Conservation (phyloP, 2,329 filamentous ascomycete genomes). For the Fusarium sublunatum region DNA sequence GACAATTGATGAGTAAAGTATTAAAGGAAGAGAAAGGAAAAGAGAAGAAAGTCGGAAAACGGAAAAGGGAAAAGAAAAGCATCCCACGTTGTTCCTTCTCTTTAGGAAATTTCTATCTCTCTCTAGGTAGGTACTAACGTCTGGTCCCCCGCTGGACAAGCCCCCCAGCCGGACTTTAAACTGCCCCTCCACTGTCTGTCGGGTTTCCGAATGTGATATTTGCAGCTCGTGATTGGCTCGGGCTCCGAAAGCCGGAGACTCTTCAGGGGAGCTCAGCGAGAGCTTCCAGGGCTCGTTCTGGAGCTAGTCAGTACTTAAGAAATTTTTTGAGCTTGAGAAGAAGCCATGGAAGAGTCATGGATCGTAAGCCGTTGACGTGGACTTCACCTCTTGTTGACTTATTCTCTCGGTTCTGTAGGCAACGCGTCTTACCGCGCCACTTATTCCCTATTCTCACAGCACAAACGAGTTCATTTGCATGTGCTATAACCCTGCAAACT, state of each 20-base stretch:
- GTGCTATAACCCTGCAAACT: slow-evolving; percentile 20
- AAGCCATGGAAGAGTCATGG: slow-evolving; percentile 22
- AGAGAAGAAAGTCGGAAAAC: slow-evolving; percentile 1
- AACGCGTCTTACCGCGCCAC: slow-evolving; percentile 7
- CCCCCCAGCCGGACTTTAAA: slow-evolving; percentile 10
- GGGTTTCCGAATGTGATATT: slow-evolving; percentile 35
- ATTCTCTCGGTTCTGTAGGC: no score
- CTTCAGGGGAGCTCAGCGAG: slow-evolving; percentile 17
- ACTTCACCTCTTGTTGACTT: background rate
- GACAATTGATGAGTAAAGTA: slow-evolving; percentile 26
- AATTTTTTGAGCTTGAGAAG: slow-evolving; percentile 18
- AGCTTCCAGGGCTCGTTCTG: slow-evolving; percentile 7
- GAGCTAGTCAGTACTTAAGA: background rate
- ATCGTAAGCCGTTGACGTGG: slow-evolving; percentile 9
- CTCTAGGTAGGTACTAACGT: no score
- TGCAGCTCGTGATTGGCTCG: slow-evolving; percentile 38
- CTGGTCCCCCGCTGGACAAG: slow-evolving; percentile 3
- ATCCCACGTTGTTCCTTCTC: slow-evolving; percentile 29
- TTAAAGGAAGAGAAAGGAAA: slow-evolving; percentile 7
- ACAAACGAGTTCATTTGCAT: slow-evolving; percentile 3
- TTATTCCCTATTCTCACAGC: background rate
- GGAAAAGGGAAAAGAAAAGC: slow-evolving; percentile 19
- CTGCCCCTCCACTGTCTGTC: slow-evolving; percentile 30
- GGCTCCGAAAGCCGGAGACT: slow-evolving; percentile 41
- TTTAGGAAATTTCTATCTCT: slow-evolving; percentile 40